Percentiles rank a stretch among this genome's conserved stretches.
Conservation (phyloP, 306 rosid species). For the Lathyrus aphaca region DNA sequence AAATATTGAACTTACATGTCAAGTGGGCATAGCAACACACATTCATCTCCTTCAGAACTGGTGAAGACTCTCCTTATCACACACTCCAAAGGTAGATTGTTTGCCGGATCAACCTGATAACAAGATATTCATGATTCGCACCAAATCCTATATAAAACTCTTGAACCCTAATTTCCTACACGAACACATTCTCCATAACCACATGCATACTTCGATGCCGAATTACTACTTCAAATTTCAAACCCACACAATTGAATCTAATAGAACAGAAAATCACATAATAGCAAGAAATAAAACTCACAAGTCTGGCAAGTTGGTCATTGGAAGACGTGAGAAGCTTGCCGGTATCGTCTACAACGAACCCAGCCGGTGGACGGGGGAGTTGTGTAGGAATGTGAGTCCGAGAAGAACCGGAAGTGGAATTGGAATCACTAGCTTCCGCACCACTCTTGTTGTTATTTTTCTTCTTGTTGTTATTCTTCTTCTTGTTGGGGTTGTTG, state of each 20-base stretch:
- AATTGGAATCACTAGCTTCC: background rate
- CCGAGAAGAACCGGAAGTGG: conserved; percentile 38
- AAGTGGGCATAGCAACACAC: conserved; percentile 86
- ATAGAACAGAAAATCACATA: background rate
- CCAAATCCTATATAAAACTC: conserved; percentile 8
- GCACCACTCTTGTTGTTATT: background rate
- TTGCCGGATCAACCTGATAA: conserved; percentile 79
- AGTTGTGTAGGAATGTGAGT: conserved; percentile 53
- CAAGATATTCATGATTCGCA: conserved; percentile 35
- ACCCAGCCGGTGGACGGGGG: conserved; percentile 89
- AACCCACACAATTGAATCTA: background rate
- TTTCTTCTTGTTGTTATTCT: background rate
- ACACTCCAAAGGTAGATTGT: conserved; percentile 78
- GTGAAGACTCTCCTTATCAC: conserved; percentile 78
- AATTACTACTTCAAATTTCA: conserved; percentile 5
- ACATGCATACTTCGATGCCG: background rate
- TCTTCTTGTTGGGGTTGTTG: background rate
- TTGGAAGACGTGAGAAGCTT: conserved; percentile 62
- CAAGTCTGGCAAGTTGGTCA: conserved; percentile 70
- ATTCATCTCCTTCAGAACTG: conserved; percentile 78
- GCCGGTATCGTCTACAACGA: conserved; percentile 75
- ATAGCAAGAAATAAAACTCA: conserved; percentile 36
- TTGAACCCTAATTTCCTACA: conserved; percentile 15
- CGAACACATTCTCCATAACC: background rate
- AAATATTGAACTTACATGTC: conserved; percentile 69